Percentiles rank a stretch among this genome's conserved stretches.
These are phyloP conservation scores for Ustilago bromivora DNA, from an alignment of 1,284 basidiomycete species.

Conservation along the genomic window DNA sequence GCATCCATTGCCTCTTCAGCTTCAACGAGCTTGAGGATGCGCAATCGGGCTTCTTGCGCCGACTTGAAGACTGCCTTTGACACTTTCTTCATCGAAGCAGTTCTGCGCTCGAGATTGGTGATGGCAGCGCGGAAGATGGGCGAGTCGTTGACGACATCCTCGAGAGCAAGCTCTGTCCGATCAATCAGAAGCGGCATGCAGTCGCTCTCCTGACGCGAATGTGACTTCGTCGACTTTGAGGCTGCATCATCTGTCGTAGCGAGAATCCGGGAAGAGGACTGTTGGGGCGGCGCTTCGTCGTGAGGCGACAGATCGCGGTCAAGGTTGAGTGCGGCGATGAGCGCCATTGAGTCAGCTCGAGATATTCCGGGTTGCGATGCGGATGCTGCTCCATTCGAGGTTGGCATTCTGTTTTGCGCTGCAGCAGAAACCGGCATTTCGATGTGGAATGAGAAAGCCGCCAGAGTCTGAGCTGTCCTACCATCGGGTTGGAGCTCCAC, in stretches of 20 bases:
- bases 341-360: slow-evolving; percentile 30
- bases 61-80: slow-evolving; percentile 47
- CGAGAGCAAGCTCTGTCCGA: slow-evolving; percentile 54
- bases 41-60: slow-evolving; percentile 29
- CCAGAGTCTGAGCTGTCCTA: slow-evolving; percentile 23
- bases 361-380: slow-evolving; percentile 4
- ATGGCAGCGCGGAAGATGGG: slow-evolving; percentile 60
- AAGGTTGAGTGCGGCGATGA: slow-evolving; percentile 39
- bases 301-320: slow-evolving; percentile 8
- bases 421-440: slow-evolving; percentile 15
- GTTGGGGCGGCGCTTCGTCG: not conserved
- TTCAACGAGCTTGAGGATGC: slow-evolving; percentile 31
- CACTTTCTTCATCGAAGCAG: slow-evolving; percentile 45
- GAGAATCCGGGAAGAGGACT: not conserved
- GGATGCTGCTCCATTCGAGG: not conserved
- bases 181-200: slow-evolving; percentile 24
- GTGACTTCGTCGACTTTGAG: not conserved
- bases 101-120: slow-evolving; percentile 54
- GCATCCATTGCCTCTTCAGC: slow-evolving; percentile 46
- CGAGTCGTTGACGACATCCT: slow-evolving; percentile 50
- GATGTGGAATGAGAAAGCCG: slow-evolving; percentile 39
- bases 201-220: not conserved
- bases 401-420: not conserved
- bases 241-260: not conserved
- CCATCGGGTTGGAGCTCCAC: slow-evolving; percentile 35